Conservation (phyloP, 768 basidiomycete genomes). For the Boletus vinaceobasis region DNA sequence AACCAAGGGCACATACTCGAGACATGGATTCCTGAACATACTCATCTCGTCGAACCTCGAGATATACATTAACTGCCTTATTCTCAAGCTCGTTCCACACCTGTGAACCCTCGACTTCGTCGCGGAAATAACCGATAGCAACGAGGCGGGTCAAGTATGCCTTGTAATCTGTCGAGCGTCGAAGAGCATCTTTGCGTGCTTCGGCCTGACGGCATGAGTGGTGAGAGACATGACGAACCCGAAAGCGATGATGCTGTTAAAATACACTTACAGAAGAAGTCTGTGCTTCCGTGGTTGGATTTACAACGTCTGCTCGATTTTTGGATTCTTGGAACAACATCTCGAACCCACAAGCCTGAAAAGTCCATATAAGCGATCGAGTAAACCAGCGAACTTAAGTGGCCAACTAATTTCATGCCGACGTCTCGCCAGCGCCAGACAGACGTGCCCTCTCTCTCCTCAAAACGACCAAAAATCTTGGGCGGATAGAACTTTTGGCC, state of each 20-base stretch:
- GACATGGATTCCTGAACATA: constrained; percentile 36
- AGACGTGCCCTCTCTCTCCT: constrained; percentile 56
- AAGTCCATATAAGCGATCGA: not conserved
- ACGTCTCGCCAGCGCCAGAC: constrained; percentile 80
- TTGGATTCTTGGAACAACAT: constrained; percentile 91
- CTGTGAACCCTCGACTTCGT: constrained; percentile 72
- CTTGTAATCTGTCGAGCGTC: constrained; percentile 61
- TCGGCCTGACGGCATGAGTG: constrained; percentile 41
- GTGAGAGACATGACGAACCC: not conserved
- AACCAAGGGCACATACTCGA: not conserved
- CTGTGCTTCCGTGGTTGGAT: constrained; percentile 34
- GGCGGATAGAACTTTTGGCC: constrained; percentile 93
- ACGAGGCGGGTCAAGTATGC: constrained; percentile 68
- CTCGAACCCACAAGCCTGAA: constrained; percentile 90
- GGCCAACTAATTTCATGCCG: constrained; percentile 87
- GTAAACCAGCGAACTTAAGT: not conserved
- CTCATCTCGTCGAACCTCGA: constrained; percentile 63
- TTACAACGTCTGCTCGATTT: constrained; percentile 43
- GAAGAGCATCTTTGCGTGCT: constrained; percentile 65
- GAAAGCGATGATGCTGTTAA: not conserved
- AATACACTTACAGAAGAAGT: constrained; percentile 46
- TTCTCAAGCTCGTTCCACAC: constrained; percentile 72
- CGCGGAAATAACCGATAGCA: constrained; percentile 71
- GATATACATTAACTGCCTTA: constrained; percentile 65
- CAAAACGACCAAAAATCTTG: constrained; percentile 78